Percentiles rank a stretch among this genome's conserved stretches.
Conservation (phyloP, 495 filamentous ascomycete species). For the Neurospora hispaniola region DNA sequence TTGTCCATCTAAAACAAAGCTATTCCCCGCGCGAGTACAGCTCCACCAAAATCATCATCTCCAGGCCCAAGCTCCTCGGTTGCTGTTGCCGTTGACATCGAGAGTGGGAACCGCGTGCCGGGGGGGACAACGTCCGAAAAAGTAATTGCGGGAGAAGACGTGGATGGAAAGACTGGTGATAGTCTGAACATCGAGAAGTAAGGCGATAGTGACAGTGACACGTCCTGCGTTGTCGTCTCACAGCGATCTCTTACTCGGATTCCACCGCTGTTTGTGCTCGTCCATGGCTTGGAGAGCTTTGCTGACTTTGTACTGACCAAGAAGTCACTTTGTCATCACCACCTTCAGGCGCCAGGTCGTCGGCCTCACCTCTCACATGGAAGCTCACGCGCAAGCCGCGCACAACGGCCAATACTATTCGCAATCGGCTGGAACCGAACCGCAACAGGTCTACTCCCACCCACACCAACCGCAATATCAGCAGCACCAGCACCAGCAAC, state of each 20-base stretch:
- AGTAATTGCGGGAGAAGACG: background rate
- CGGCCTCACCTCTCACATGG: conserved; percentile 19
- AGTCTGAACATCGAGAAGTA: background rate
- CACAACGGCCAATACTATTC: background rate
- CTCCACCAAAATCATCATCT: background rate
- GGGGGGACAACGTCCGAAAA: background rate
- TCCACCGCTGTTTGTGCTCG: background rate
- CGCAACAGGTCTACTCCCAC: conserved; percentile 14
- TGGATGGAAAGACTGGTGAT: background rate
- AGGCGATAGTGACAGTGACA: background rate
- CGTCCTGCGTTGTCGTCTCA: background rate
- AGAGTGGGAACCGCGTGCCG: background rate
- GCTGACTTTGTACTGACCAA: background rate
- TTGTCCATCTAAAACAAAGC: background rate
- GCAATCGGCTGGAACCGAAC: conserved; percentile 16
- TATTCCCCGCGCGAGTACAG: background rate
- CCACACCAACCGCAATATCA: conserved; percentile 6
- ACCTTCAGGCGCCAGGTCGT: background rate
- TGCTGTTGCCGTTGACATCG: background rate
- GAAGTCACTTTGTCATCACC: background rate
- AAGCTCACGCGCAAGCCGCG: conserved; percentile 23
- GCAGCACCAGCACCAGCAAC: conserved; percentile 7
- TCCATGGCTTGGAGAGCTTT: background rate
- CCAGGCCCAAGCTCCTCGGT: background rate
- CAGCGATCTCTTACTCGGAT: background rate